A percentile compares a stretch with the other conserved stretches of the same genome.
Conservation (phyloP, 768 basidiomycete species). For the Crepidotus variabilis region DNA sequence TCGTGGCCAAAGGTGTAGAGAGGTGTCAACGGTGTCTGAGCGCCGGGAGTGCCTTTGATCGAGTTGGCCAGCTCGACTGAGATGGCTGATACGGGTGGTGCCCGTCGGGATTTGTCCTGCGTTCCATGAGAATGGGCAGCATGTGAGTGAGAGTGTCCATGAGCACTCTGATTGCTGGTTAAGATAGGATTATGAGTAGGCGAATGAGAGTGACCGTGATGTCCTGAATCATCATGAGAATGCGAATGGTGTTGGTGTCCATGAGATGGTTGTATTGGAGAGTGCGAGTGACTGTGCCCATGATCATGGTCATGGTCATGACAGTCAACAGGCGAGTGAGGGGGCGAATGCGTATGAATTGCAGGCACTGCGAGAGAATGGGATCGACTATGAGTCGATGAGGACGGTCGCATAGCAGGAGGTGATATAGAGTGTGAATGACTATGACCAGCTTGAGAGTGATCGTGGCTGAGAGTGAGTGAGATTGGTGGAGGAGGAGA, state of each 20-base stretch:
- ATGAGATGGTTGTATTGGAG: constrained; percentile 16
- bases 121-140: constrained; percentile 7
- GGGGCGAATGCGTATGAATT: constrained; percentile 16
- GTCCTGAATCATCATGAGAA: constrained; percentile 24
- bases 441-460: constrained; percentile 18
- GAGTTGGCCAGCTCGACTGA: constrained; percentile 13
- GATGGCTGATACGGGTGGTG: constrained; percentile 17
- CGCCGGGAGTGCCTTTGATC: constrained; percentile 1
- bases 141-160: constrained; percentile 11
- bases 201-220: constrained; percentile 23
- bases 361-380: constrained; percentile 7
- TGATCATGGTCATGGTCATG: constrained; percentile 14
- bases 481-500: constrained; percentile 10
- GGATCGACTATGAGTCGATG: constrained; percentile 1
- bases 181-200: constrained; percentile 23
- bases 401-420: background rate
- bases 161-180: constrained; percentile 7
- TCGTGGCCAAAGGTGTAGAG: constrained; percentile 53
- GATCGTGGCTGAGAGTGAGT: constrained; percentile 15
- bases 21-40: constrained; percentile 59
- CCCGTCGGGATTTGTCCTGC: background rate
- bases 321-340: constrained; percentile 21
- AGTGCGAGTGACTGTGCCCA: constrained; percentile 5
- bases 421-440: background rate
- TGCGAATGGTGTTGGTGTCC: constrained; percentile 18